Evolutionary conservation across 768 basidiomycete genomes (phyloP).

Genomic region (Tricholoma flavovirens): DNA sequence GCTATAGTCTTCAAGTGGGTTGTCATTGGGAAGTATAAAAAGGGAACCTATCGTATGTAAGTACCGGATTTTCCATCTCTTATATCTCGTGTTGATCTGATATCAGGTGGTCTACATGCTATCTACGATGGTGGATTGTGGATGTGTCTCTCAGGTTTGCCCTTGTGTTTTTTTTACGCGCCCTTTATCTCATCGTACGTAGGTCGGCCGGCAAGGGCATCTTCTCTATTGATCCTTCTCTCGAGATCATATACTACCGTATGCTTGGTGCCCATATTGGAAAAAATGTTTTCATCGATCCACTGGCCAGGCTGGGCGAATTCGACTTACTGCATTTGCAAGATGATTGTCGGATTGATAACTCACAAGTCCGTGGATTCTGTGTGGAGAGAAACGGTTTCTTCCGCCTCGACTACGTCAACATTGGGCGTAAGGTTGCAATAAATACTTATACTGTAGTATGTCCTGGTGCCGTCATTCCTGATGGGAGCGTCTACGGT

Average conservation of each 20-base stretch:
- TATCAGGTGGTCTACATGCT: conserved; percentile 33
- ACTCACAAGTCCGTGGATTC: conserved; percentile 35
- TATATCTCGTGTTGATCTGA: not conserved
- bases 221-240: conserved; percentile 32
- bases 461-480: conserved; percentile 33
- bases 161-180: not conserved
- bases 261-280: conserved; percentile 41
- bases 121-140: conserved; percentile 41
- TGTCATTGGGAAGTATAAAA: conserved; percentile 37
- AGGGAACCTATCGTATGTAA: conserved; percentile 32
- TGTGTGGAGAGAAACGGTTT: conserved; percentile 40
- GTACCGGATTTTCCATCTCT: conserved; percentile 7
- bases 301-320: conserved; percentile 36
- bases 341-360: conserved; percentile 41
- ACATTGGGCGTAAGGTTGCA: conserved; percentile 31
- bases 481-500: conserved; percentile 34
- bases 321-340: conserved; percentile 38
- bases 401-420: conserved; percentile 35
- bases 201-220: conserved; percentile 37
- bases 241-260: conserved; percentile 38
- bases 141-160: conserved; percentile 30
- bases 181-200: not conserved
- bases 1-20: conserved; percentile 43
- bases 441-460: conserved; percentile 42
- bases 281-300: conserved; percentile 32